Conservation (phyloP, 345 rosid species). For the Nephelium lappaceum region DNA sequence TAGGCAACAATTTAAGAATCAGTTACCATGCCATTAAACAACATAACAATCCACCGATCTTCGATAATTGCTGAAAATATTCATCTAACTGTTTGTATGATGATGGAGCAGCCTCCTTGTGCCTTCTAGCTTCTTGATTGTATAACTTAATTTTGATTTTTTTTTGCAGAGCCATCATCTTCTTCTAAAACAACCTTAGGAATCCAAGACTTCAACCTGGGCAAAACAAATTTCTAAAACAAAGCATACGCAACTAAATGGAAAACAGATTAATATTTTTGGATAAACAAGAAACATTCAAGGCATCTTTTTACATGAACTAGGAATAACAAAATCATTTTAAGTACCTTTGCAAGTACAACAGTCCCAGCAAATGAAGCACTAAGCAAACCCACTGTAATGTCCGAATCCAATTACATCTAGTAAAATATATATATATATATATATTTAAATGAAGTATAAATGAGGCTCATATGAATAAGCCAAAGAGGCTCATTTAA, state of each 20-base stretch:
- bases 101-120: constrained; percentile 11
- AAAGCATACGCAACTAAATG: constrained; percentile 14
- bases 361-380: constrained; percentile 25
- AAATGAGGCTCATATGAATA: too few relatives aligned
- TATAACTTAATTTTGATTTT: constrained; percentile 15
- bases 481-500: too few relatives aligned
- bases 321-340: neutral
- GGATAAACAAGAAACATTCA: neutral
- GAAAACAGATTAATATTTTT: neutral
- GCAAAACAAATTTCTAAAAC: constrained; percentile 26
- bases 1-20: neutral
- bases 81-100: constrained; percentile 11
- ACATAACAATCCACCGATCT: constrained; percentile 17
- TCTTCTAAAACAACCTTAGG: constrained; percentile 28
- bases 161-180: constrained; percentile 7
- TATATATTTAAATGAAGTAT: too few relatives aligned
- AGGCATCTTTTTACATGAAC: constrained; percentile 1
- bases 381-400: constrained; percentile 24
- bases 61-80: constrained; percentile 6
- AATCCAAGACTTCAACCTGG: constrained; percentile 36
- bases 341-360: constrained; percentile 25
- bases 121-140: constrained; percentile 19
- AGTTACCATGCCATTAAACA: neutral
- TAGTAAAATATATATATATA: too few relatives aligned
- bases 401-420: too few relatives aligned